Evolutionary conservation across 352 stramenopile species (phyloP), one percentile per base, ranked within the genome.

Genomic region (Phytophthora foliorum): DNA sequence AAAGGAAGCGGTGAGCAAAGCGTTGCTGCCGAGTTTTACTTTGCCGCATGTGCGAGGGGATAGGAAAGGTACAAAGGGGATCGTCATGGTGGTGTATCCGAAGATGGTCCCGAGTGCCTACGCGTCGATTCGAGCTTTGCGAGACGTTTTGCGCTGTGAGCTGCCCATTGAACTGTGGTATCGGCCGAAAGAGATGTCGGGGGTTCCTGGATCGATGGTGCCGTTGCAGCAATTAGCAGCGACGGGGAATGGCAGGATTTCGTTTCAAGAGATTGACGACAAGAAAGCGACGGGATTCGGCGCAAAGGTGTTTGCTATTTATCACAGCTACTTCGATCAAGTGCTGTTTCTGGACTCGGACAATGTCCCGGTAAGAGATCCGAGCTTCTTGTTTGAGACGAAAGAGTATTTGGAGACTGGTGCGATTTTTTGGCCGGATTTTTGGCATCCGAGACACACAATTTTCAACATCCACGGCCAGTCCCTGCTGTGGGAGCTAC

Each of bases 381-480:
- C 83, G 50, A 88, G 68, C 19, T 88, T 86, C 39, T 54, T 92
- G 25, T 92, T 91, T 64, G 52, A 77, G 2, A 58, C 62, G 1
- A 31, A 39, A 4, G 80, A 84, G 59, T 90, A 83, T 41, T 44
- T 39, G 4, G 52, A 68, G 4, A 84, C 67, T 2, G 82, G 84
- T 10, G 81, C 86, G 13, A 10, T 92, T 0, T 92, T 94, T 58
- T 94, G 84, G 84, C 85, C 85, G 7, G 82, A 93, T 34, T 90
- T 89, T 62, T 93, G 81, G 81, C 83, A 91, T 53, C 75, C 79
- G 17, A 57, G 32, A 42, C 67, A 87, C 49, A 85, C 80, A 6
- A 89, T 90, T 24, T 91, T 91, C 39, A 88, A 91, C 58, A 69
- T 91, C 31, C 75, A 89, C 34, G 70, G 67, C 7, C 46, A 78